A percentile compares a stretch with the other conserved stretches of the same genome.
Conservation (phyloP, 345 rosid genomes). For the Bretschneidera sinensis region DNA sequence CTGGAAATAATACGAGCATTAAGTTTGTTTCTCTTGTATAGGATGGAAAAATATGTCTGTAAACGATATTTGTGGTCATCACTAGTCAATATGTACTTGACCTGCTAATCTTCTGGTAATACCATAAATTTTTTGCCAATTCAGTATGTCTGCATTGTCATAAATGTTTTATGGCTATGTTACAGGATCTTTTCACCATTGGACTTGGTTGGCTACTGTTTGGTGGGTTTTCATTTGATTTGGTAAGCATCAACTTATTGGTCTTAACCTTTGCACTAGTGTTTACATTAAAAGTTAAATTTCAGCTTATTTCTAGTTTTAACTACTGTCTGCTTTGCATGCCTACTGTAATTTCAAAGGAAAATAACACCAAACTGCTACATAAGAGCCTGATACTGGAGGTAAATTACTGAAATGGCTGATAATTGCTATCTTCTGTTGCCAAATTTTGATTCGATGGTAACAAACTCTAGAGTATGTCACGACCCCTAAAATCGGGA, state of each 20-base stretch:
- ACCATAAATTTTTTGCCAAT: not conserved
- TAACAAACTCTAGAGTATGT: not conserved
- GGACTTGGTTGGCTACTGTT: conserved; percentile 68
- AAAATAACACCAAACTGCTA: conserved; percentile 17
- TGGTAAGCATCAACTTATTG: conserved; percentile 27
- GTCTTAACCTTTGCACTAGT: not conserved
- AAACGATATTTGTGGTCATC: too few relatives aligned
- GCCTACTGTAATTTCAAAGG: conserved; percentile 51
- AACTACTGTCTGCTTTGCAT: conserved; percentile 7
- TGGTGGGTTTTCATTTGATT: conserved; percentile 70
- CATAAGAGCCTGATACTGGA: conserved; percentile 6
- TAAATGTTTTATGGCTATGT: not conserved
- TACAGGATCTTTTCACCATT: conserved; percentile 68
- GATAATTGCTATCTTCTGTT: not conserved
- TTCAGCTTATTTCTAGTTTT: not conserved
- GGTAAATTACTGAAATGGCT: conserved; percentile 10
- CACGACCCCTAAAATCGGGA: too few relatives aligned
- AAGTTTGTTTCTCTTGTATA: too few relatives aligned
- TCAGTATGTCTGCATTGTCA: too few relatives aligned
- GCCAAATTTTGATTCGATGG: conserved; percentile 15
- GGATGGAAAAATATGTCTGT: too few relatives aligned
- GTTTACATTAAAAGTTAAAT: too few relatives aligned
- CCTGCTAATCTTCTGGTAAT: not conserved
- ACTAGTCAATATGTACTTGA: too few relatives aligned
- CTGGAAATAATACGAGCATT: too few relatives aligned